Percentiles rank a stretch among this genome's conserved stretches.
Evolutionary conservation across 164 flowering plant species (phyloP).

Genomic region (Malania oleifera): DNA sequence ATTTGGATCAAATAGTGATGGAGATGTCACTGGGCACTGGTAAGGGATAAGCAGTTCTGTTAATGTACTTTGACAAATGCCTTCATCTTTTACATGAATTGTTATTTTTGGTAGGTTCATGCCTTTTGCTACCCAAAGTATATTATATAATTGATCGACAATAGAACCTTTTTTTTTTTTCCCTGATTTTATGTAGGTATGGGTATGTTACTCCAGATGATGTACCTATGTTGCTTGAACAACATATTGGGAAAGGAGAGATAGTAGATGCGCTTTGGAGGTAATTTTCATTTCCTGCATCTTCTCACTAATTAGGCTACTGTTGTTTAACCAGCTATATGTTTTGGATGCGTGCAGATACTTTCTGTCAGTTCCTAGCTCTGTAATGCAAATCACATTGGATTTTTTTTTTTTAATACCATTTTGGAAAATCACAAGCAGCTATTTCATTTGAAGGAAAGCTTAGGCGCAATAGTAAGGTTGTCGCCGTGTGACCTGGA

Average conservation of each 20-base stretch:
- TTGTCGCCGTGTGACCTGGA: no score
- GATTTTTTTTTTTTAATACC: no score
- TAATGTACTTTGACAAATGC: not conserved
- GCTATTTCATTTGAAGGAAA: no score
- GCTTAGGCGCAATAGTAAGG: no score
- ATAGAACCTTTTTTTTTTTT: not conserved
- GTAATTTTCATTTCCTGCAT: slow-evolving; percentile 26
- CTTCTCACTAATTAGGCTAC: not conserved
- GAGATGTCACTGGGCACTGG: slow-evolving; percentile 79
- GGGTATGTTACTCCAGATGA: slow-evolving; percentile 92
- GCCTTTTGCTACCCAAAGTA: not conserved
- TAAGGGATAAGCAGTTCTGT: slow-evolving; percentile 22
- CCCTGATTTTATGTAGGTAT: slow-evolving; percentile 47
- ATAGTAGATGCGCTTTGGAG: slow-evolving; percentile 77
- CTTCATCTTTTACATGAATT: not conserved
- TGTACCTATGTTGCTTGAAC: slow-evolving; percentile 71
- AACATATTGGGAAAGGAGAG: slow-evolving; percentile 71
- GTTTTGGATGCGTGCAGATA: not conserved
- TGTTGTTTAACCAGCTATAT: no score
- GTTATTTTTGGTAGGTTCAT: not conserved
- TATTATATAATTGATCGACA: not conserved
- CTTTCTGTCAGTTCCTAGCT: not conserved
- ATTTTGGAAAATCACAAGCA: no score
- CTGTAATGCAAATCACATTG: no score
- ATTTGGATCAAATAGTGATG: slow-evolving; percentile 50